Percentiles rank a stretch among this genome's conserved stretches.
Conservation (phyloP, 2,329 filamentous ascomycete genomes). For the Ophioceras dolichostomum region DNA sequence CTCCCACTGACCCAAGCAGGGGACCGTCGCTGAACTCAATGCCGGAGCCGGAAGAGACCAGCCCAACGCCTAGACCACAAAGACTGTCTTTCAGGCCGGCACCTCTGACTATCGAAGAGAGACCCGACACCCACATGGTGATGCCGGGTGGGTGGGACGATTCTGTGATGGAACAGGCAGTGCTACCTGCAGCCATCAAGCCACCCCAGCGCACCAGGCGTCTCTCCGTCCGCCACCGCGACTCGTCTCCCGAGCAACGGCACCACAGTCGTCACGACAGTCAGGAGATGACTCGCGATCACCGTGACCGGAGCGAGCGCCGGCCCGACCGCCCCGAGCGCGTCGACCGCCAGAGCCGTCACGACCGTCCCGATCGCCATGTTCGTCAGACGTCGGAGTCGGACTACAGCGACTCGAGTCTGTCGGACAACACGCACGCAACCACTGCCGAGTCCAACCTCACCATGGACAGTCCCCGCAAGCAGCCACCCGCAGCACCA, state of each 20-base stretch:
- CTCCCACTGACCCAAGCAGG: not conserved
- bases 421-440: slow-evolving; percentile 8
- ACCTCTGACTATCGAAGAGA: too few species aligned
- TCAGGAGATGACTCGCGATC: slow-evolving; percentile 4
- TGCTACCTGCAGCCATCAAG: not conserved
- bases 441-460: slow-evolving; percentile 6
- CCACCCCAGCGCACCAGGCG: not conserved
- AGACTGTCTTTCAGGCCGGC: not conserved
- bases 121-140: too few species aligned
- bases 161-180: not conserved
- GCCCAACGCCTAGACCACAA: not conserved
- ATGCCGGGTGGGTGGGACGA: slow-evolving; percentile 1
- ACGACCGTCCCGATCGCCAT: slow-evolving; percentile 3
- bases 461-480: not conserved
- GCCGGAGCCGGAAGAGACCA: not conserved
- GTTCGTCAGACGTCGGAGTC: slow-evolving; percentile 1
- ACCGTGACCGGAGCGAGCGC: too few species aligned
- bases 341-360: not conserved
- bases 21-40: not conserved
- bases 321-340: too few species aligned
- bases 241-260: not conserved
- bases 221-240: not conserved
- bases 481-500: too few species aligned
- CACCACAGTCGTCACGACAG: not conserved
- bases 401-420: slow-evolving; percentile 6